Evolutionary conservation across 441 rosid species (phyloP).

Genomic region (Croton setiger): DNA sequence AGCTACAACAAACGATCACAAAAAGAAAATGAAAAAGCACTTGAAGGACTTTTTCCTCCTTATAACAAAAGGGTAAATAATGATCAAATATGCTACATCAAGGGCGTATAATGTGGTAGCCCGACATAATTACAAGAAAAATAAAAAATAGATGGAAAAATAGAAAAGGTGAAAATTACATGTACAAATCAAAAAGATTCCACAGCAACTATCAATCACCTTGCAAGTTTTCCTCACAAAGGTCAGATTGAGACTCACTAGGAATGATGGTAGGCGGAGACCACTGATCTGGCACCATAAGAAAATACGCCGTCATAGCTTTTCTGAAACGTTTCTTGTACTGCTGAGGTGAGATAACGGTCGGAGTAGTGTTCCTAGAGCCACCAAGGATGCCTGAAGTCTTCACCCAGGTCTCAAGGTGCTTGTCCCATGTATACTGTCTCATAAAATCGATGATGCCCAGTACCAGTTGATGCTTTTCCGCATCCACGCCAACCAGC

Average conservation of each 20-base stretch:
- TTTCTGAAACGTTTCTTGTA: constrained; percentile 94
- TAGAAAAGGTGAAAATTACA: constrained; percentile 7
- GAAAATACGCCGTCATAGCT: constrained; percentile 90
- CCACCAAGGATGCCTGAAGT: constrained; percentile 90
- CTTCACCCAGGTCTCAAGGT: constrained; percentile 95
- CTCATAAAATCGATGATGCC: constrained; percentile 96
- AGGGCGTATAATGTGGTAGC: background rate
- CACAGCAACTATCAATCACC: constrained; percentile 16
- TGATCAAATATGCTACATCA: background rate
- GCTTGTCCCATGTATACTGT: constrained; percentile 98
- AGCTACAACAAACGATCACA: background rate
- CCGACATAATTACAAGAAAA: background rate
- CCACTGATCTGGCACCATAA: constrained; percentile 99
- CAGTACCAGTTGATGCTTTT: constrained; percentile 75
- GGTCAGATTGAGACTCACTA: constrained; percentile 53
- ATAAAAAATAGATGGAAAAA: background rate
- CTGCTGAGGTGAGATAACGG: constrained; percentile 90
- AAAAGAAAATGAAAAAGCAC: background rate
- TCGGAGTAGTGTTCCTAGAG: constrained; percentile 68
- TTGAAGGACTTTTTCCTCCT: constrained; percentile 5
- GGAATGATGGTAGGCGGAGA: constrained; percentile 49
- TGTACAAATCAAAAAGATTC: constrained; percentile 21
- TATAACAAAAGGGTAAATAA: background rate
- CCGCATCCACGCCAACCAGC: constrained; percentile 86
- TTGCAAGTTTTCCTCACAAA: constrained; percentile 40